Evolutionary conservation across 305 asterid genomes (phyloP).

Genomic region (Nicotiana rustica): DNA sequence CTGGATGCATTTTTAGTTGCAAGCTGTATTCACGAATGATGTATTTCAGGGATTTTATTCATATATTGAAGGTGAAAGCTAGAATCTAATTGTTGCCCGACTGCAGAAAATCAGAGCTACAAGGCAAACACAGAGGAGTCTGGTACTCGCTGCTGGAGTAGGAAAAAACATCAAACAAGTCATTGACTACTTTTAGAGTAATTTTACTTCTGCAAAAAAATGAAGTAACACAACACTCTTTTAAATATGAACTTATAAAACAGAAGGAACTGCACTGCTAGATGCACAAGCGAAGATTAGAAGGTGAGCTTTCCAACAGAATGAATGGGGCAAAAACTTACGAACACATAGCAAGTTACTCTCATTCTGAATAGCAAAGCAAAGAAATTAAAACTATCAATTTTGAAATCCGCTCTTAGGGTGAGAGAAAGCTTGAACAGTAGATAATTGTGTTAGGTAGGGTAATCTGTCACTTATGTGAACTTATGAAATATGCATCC

Average conservation of each 20-base stretch:
- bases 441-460: neutral
- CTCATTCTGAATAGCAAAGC: constrained; percentile 1
- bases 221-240: neutral
- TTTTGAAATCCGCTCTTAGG: neutral
- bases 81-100: neutral
- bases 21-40: neutral
- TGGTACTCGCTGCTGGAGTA: neutral
- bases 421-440: neutral
- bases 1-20: constrained; percentile 19
- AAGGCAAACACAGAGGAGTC: constrained; percentile 1
- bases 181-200: neutral
- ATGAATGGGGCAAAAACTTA: neutral
- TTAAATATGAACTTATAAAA: neutral
- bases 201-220: neutral
- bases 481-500: neutral
- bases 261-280: neutral
- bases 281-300: neutral
- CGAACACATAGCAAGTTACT: neutral
- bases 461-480: neutral
- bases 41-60: neutral
- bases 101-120: neutral
- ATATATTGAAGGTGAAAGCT: neutral
- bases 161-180: neutral
- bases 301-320: neutral
- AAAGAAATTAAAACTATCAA: neutral